Evolutionary conservation across 1,284 basidiomycete species (phyloP), one percentile per base, ranked within the genome.

Genomic region (Melanopsichium pennsylvanicum): DNA sequence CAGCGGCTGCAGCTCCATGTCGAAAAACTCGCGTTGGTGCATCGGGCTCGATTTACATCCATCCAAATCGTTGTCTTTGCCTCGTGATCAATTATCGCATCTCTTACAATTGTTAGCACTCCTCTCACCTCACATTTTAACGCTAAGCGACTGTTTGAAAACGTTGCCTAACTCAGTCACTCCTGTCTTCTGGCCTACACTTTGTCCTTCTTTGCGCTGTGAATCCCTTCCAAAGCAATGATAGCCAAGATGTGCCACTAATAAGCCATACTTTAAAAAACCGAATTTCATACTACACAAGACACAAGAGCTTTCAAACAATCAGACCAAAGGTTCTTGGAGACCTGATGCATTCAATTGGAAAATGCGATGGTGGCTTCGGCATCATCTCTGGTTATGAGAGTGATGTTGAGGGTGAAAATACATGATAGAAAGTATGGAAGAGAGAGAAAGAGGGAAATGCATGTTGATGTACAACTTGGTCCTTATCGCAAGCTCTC

Each of bases 381-480:
- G 51, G 19, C 43, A 27, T 51, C 60, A 47, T 38, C 60, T 62
- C 59, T 29, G 27, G 8, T 29, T 29, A 8, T 29, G 27, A 29
- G 13, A 7, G n/a, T 25, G 13, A 18, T 22, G 21, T 19, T 42
- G 19, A 25, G 44, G 46, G 40, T 35, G 32, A 43, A 48, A 63
- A 63, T 63, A 63, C 60, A 56, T 51, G 59, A 51, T 43, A 41
- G 22, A 16, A 21, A 27, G 15, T 23, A 33, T 37, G 26, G 38
- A 25, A 29, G 18, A 46, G 47, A 38, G 40, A 37, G 26, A 32
- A 35, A 33, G 21, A 26, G 32, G 18, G 32, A 47, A 44, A 63
- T 63, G 60, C 60, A 63, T 57, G 54, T 51, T 57, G 52, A 44
- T 57, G 60, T 63, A 63, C 60, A 63, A 57, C 52, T 43, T 52